phyloP scores from a whole-genome alignment of 164 flowering plant genomes.

The Vitis riparia region DNA sequence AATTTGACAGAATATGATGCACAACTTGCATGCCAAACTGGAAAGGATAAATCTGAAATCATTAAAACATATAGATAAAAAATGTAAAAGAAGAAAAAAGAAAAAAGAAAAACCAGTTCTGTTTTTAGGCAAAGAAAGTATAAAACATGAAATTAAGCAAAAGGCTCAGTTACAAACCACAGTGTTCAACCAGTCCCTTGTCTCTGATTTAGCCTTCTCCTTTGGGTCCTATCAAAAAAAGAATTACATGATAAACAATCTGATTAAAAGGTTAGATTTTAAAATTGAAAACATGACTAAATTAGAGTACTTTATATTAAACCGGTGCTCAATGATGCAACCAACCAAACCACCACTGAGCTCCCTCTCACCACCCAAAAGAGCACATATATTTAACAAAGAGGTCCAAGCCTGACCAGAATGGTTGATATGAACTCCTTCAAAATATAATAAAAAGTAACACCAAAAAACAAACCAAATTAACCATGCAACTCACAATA shows the following conservation, averaged over 20 bases:
- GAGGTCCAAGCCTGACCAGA: no score
- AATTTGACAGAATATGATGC: no score
- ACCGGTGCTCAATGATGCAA: no score
- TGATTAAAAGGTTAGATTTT: background rate
- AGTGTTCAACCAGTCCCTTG: conserved; percentile 98
- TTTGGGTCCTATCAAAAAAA: conserved; percentile 74
- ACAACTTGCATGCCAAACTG: background rate
- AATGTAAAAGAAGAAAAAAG: no score
- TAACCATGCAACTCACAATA: background rate
- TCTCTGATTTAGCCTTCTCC: conserved; percentile 97
- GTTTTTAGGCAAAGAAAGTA: background rate
- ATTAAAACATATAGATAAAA: background rate
- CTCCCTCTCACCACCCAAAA: no score
- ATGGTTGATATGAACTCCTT: background rate
- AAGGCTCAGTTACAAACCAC: conserved; percentile 58
- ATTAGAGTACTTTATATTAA: no score
- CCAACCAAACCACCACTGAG: no score
- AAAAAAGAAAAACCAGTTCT: no score
- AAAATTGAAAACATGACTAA: background rate
- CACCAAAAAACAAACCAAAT: background rate
- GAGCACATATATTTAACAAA: no score
- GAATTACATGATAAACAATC: background rate
- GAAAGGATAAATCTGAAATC: background rate
- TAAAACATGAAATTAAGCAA: background rate
- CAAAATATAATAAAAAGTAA: background rate